Percentiles rank a stretch among this genome's conserved stretches.
phyloP scores from a whole-genome alignment of 768 basidiomycete genomes.

The Tylopilus subfusipes region DNA sequence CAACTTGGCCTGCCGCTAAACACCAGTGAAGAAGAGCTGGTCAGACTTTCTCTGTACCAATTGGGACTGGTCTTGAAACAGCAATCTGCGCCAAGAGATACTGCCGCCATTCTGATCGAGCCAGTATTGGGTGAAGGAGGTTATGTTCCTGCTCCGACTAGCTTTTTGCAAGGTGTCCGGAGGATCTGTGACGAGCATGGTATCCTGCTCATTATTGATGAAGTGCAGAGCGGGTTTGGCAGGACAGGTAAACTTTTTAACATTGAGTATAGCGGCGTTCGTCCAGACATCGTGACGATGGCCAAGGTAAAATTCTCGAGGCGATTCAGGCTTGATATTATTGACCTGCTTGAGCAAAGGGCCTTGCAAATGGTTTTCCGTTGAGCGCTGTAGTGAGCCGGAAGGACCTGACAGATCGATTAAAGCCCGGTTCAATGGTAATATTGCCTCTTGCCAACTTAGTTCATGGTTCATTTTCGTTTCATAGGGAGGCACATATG shows the following conservation, averaged over 20 bases:
- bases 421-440: conserved; percentile 80
- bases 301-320: conserved; percentile 63
- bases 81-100: conserved; percentile 79
- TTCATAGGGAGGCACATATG: conserved; percentile 78
- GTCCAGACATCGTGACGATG: conserved; percentile 83
- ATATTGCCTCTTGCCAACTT: conserved; percentile 4
- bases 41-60: conserved; percentile 68
- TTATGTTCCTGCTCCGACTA: conserved; percentile 82
- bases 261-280: conserved; percentile 79
- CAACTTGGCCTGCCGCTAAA: conserved; percentile 58
- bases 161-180: conserved; percentile 77
- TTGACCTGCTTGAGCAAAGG: conserved; percentile 37
- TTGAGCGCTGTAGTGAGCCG: conserved; percentile 80
- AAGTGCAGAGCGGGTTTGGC: conserved; percentile 89
- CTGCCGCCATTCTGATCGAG: conserved; percentile 91
- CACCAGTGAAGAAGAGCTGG: conserved; percentile 55
- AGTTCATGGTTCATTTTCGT: conserved; percentile 7
- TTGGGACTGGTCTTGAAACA: conserved; percentile 76
- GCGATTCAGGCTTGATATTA: neutral
- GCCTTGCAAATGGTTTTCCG: conserved; percentile 91
- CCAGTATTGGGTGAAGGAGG: conserved; percentile 95
- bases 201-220: conserved; percentile 81
- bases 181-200: conserved; percentile 83
- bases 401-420: conserved; percentile 75
- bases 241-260: conserved; percentile 81